A percentile compares a stretch with the other conserved stretches of the same genome.
Conservation (phyloP, 495 filamentous ascomycete species). For the Penicillium salamii region DNA sequence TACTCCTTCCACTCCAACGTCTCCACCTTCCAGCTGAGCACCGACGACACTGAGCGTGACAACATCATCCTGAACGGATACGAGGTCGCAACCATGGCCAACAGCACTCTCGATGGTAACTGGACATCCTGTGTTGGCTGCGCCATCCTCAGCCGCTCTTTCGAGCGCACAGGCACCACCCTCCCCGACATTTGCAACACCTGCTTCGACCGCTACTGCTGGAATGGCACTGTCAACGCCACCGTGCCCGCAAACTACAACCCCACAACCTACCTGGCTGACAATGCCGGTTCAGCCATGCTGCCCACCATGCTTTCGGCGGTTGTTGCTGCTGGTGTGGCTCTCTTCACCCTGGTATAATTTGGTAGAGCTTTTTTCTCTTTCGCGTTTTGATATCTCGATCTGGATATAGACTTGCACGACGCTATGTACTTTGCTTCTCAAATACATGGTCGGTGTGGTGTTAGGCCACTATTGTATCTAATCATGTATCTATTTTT, state of each 20-base stretch:
- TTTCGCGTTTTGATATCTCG: background rate
- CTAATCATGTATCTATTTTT: background rate
- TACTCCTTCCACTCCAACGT: constrained; percentile 72
- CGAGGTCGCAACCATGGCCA: constrained; percentile 76
- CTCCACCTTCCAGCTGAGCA: constrained; percentile 65
- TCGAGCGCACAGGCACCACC: constrained; percentile 60
- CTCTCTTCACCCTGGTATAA: constrained; percentile 26
- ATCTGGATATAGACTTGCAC: background rate
- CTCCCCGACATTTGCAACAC: constrained; percentile 64
- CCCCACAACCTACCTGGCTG: constrained; percentile 22
- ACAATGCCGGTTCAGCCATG: constrained; percentile 11
- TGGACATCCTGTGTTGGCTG: constrained; percentile 86
- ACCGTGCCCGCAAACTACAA: constrained; percentile 28
- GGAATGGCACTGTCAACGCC: constrained; percentile 43
- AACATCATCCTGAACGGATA: constrained; percentile 81
- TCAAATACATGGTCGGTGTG: background rate
- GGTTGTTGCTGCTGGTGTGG: constrained; percentile 21
- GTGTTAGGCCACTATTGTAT: background rate
- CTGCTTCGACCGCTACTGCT: constrained; percentile 85
- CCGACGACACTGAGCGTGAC: constrained; percentile 64
- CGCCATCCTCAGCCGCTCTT: constrained; percentile 74
- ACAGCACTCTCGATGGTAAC: constrained; percentile 64
- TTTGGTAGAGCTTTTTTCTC: background rate
- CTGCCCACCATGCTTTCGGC: constrained; percentile 19
- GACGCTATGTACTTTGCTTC: background rate